Evolutionary conservation across 2,329 filamentous ascomycete species (phyloP).

Genomic region (Podosphaera xanthii): DNA sequence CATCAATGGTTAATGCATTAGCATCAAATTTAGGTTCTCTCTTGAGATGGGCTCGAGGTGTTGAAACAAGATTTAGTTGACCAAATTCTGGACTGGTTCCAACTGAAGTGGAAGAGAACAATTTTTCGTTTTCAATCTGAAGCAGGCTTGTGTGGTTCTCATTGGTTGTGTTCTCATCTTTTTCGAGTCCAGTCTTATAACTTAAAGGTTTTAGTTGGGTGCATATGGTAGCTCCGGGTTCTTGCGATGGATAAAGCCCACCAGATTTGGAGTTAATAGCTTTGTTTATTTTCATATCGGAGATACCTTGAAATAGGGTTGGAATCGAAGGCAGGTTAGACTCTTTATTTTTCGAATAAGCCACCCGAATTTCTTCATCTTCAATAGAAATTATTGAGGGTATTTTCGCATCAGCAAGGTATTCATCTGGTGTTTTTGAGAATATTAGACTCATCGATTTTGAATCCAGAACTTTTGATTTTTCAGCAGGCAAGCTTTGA

Average conservation of each 20-base stretch:
- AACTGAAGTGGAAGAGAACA: not conserved
- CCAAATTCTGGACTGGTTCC: not conserved
- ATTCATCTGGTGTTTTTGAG: not conserved
- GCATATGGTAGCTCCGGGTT: not conserved
- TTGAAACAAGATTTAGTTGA: not conserved
- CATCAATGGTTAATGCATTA: not conserved
- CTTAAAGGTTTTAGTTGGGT: not conserved
- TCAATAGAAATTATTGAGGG: not conserved
- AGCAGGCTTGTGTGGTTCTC: not conserved
- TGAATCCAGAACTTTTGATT: not conserved
- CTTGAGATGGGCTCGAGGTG: not conserved
- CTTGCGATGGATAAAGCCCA: not conserved
- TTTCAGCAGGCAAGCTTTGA: not conserved
- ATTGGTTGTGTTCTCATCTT: not conserved
- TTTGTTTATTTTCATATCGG: not conserved
- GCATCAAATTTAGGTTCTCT: not conserved
- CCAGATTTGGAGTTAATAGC: not conserved
- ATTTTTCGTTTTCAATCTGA: not conserved
- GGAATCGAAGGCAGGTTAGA: not conserved
- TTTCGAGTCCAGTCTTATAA: not conserved
- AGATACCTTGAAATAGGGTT: not conserved
- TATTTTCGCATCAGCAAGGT: not conserved
- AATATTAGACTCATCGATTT: not conserved
- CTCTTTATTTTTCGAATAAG: not conserved
- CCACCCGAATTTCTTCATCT: not conserved